These are phyloP conservation scores for Penicillium sp. DNA, from an alignment of 2,329 filamentous ascomycete species.

Conservation along the genomic window DNA sequence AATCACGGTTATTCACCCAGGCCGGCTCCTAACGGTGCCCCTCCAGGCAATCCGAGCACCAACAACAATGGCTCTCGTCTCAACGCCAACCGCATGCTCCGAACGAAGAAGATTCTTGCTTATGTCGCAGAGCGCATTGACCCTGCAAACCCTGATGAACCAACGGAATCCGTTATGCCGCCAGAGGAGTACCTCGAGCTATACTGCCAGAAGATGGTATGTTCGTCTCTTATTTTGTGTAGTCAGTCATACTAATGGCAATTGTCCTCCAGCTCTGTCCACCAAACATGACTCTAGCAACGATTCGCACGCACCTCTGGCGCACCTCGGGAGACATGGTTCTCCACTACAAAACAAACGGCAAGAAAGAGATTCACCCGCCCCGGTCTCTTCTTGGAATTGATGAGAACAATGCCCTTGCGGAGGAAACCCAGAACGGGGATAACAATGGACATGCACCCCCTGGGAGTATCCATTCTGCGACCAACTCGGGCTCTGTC, in stretches of 20 bases:
- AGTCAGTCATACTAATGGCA: slow-evolving; percentile 16
- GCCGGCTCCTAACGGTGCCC: slow-evolving; percentile 20
- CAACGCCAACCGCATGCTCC: slow-evolving; percentile 94
- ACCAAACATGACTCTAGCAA: slow-evolving; percentile 87
- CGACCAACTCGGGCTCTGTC: slow-evolving; percentile 30
- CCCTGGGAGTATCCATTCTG: slow-evolving; percentile 31
- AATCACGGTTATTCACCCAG: slow-evolving; percentile 9
- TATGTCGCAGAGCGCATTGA: slow-evolving; percentile 94
- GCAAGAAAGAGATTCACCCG: slow-evolving; percentile 58
- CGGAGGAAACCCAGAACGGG: slow-evolving; percentile 19
- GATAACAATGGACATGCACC: slow-evolving; percentile 22
- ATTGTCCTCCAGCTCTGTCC: slow-evolving; percentile 50
- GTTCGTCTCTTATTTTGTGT: slow-evolving; percentile 29
- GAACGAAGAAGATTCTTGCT: slow-evolving; percentile 87
- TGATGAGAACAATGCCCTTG: slow-evolving; percentile 15
- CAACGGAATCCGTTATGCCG: slow-evolving; percentile 60
- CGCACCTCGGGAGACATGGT: slow-evolving; percentile 91
- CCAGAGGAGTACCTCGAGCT: slow-evolving; percentile 94
- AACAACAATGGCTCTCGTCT: slow-evolving; percentile 71
- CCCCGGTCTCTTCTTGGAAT: slow-evolving; percentile 18
- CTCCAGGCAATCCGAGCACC: slow-evolving; percentile 13
- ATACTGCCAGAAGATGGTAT: slow-evolving; percentile 88
- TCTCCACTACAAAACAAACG: slow-evolving; percentile 87
- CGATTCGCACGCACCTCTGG: slow-evolving; percentile 88
- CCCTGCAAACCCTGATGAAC: slow-evolving; percentile 57